Conservation (phyloP, 2,329 filamentous ascomycete genomes). For the Neopestalotiopsis sp. region DNA sequence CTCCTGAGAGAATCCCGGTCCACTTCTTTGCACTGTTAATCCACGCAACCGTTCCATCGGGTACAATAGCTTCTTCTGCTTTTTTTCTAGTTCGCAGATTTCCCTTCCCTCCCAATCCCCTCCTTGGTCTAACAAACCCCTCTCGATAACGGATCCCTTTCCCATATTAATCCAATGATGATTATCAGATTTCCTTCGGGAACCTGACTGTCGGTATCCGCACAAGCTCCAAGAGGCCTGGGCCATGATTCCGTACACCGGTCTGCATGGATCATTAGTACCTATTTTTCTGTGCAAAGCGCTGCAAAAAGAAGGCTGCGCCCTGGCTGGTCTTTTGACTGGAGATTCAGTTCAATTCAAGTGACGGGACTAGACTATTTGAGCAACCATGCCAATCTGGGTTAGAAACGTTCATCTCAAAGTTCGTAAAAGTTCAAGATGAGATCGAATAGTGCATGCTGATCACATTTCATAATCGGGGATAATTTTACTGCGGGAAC, state of each 20-base stretch:
- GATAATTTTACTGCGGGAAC: not conserved
- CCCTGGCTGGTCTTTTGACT: not conserved
- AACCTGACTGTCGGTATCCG: slow-evolving; percentile 2
- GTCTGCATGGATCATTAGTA: not conserved
- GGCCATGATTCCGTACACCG: not conserved
- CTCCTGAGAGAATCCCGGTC: not conserved
- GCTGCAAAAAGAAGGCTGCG: not conserved
- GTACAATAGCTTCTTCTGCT: not conserved
- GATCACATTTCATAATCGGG: not conserved
- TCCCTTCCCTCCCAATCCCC: not conserved
- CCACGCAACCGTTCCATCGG: not conserved
- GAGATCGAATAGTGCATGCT: not conserved
- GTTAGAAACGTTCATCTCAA: not conserved
- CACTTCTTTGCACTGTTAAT: not conserved
- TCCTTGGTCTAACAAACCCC: not conserved
- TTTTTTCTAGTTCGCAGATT: not conserved
- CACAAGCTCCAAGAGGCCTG: not conserved
- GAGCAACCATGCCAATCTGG: not conserved
- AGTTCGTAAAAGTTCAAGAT: not conserved
- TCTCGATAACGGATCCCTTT: not conserved
- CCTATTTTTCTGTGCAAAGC: not conserved
- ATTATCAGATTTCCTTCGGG: not conserved
- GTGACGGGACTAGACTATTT: not conserved
- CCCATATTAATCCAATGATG: not conserved
- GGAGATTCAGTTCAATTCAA: not conserved